Evolutionary conservation across 1,284 basidiomycete genomes (phyloP).

Genomic region (Caloboletus inedulis): DNA sequence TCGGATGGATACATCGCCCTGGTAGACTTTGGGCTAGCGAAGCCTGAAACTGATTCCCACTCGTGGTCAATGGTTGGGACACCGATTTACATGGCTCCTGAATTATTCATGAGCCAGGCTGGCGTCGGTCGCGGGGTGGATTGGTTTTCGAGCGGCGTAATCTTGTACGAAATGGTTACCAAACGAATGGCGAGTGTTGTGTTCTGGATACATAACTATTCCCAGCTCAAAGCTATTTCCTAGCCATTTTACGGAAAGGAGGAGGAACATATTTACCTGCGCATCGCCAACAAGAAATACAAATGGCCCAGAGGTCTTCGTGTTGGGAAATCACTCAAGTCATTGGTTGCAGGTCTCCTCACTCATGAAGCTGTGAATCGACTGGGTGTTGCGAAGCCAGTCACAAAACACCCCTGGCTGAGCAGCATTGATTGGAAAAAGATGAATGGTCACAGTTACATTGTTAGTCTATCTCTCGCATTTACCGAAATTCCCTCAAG

Average conservation of each 20-base stretch:
- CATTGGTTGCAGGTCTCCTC: conserved; percentile 42
- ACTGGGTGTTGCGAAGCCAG: conserved; percentile 37
- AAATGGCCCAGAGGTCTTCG: conserved; percentile 36
- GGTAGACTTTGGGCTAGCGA: conserved; percentile 70
- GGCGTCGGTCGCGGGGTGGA: conserved; percentile 59
- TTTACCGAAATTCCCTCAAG: conserved; percentile 3
- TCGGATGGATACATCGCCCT: conserved; percentile 62
- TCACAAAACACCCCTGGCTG: conserved; percentile 41
- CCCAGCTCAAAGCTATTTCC: background rate
- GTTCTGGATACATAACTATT: background rate
- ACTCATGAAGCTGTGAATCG: conserved; percentile 35
- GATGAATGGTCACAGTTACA: conserved; percentile 39
- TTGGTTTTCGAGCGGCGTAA: conserved; percentile 75
- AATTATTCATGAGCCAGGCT: conserved; percentile 47
- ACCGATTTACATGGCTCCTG: conserved; percentile 70
- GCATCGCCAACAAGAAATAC: conserved; percentile 27
- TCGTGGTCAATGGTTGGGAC: conserved; percentile 50
- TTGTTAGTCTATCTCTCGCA: conserved; percentile 34
- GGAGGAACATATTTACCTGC: conserved; percentile 23
- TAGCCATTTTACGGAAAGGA: conserved; percentile 37
- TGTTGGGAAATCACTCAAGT: conserved; percentile 39
- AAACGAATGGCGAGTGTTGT: conserved; percentile 44
- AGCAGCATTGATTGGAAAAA: conserved; percentile 43
- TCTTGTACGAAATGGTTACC: conserved; percentile 75
- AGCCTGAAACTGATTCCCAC: conserved; percentile 35